Evolutionary conservation across 768 basidiomycete species (phyloP).

Genomic region (Boletales sp.): DNA sequence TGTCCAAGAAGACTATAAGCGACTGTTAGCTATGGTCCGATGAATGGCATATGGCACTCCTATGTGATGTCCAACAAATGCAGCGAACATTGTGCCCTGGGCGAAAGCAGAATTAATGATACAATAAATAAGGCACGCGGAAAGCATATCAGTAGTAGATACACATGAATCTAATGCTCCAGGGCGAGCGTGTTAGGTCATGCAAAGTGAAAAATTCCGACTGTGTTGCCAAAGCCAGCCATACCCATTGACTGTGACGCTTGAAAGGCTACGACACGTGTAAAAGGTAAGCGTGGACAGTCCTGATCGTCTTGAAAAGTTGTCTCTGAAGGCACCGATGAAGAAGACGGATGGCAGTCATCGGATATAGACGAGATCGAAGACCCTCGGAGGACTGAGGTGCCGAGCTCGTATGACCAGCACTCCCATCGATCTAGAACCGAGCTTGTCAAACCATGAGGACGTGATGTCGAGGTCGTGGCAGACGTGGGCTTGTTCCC

Average conservation of each 20-base stretch:
- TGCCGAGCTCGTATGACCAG: conserved; percentile 69
- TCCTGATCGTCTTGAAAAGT: conserved; percentile 8
- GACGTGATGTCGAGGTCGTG: conserved; percentile 10
- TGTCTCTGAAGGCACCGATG: conserved; percentile 2
- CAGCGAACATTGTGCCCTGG: background rate
- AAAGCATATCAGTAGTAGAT: conserved; percentile 15
- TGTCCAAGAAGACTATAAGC: conserved; percentile 79
- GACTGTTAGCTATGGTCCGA: conserved; percentile 61
- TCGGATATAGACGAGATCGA: conserved; percentile 45
- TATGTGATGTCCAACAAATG: conserved; percentile 7
- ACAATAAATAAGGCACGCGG: conserved; percentile 22
- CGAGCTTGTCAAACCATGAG: conserved; percentile 51
- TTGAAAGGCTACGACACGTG: conserved; percentile 63
- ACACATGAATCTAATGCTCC: conserved; percentile 10
- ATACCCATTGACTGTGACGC: conserved; percentile 48
- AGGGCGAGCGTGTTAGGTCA: conserved; percentile 5
- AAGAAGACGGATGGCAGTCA: conserved; percentile 11
- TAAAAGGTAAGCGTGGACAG: conserved; percentile 70
- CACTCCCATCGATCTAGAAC: conserved; percentile 81
- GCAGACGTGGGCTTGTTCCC: conserved; percentile 21
- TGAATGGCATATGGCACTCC: background rate
- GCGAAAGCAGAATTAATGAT: conserved; percentile 9
- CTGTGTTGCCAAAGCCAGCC: conserved; percentile 78
- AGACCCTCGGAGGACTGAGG: conserved; percentile 46
- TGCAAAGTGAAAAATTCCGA: conserved; percentile 25